Conservation (phyloP, 306 rosid species). For the Fragaria iinumae region DNA sequence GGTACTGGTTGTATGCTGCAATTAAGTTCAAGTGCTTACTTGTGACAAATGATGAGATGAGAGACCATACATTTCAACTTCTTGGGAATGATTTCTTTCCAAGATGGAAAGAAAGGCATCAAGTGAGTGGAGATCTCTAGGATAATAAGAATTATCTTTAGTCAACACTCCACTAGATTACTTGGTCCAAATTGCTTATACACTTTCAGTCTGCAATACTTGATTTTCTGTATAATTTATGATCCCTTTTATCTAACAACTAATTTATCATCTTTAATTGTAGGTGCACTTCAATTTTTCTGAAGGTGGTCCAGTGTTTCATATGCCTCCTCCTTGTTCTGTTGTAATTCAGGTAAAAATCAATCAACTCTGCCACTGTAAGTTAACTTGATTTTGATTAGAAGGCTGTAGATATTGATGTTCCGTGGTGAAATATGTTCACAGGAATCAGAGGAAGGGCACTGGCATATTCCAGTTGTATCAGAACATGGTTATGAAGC, state of each 20-base stretch:
- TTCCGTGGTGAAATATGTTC: conserved; percentile 27
- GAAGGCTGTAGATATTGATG: conserved; percentile 9
- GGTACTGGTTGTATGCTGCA: conserved; percentile 99
- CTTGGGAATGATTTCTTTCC: conserved; percentile 95
- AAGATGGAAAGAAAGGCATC: conserved; percentile 98
- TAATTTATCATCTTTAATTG: conserved; percentile 26
- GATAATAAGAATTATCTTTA: not conserved
- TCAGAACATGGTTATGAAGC: conserved; percentile 55
- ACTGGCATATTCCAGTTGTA: conserved; percentile 87
- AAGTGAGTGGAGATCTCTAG: conserved; percentile 50
- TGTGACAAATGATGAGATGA: conserved; percentile 93
- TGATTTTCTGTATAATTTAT: conserved; percentile 13
- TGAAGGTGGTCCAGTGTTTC: conserved; percentile 74
- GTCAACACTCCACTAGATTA: not conserved
- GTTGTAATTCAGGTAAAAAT: conserved; percentile 79
- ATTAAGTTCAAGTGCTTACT: conserved; percentile 86
- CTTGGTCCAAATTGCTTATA: conserved; percentile 10
- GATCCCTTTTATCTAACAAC: conserved; percentile 13
- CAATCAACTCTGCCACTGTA: conserved; percentile 2
- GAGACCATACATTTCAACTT: conserved; percentile 89
- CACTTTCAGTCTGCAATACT: conserved; percentile 1
- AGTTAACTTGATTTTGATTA: not conserved
- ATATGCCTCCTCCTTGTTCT: conserved; percentile 94
- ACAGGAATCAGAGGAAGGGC: conserved; percentile 90
- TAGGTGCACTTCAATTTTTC: conserved; percentile 85